Evolutionary conservation across 192 early-diverging fungal genomes (phyloP), one percentile per base, ranked within the genome.

Genomic region (Pilobolus umbonatus): DNA sequence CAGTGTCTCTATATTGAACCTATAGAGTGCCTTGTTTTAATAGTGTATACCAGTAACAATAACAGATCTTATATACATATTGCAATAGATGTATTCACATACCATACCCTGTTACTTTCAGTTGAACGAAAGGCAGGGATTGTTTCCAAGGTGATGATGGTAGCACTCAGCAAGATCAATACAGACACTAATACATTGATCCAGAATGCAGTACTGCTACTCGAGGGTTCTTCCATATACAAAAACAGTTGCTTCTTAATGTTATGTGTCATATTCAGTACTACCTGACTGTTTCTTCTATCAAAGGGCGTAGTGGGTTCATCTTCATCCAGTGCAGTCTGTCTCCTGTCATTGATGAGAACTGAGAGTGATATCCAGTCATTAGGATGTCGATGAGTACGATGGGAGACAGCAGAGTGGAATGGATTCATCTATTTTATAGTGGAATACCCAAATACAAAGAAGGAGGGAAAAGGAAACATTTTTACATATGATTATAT

Each of bases 161-260:
- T 75, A 1, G 87, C 82, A 68, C 82, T 82, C 17, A 83, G 71
- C 17, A 88, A 79, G 35, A 91, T 91, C 45, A 82, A 76, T 62
- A 88, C 79, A 4, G 84, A 82, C 1, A 91, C 82, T 63, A 85
- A 80, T 14, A 88, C 74, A 60, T 86, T 87, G 30, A 85, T 76
- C 22, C 76, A 67, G 67, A 91, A 88, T 14, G 89, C 89, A 3
- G 77, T 64, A 10, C 71, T 53, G 53, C 85, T 82, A 5, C 83
- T 84, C 22, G 87, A 86, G n/a, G 89, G 87, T 53, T 91, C 84
- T 59, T 91, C 89, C 26, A 91, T 67, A 28, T 88, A 69, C 15
- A 85, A 67, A 48, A 82, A 91, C 29, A 91, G 72, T 26, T 75
- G 64, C 49, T 80, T 71, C 50, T 86, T 87, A 35, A 62, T 48